phyloP scores from a whole-genome alignment of 1,284 basidiomycete genomes.

The Papiliotrema terrestris region DNA sequence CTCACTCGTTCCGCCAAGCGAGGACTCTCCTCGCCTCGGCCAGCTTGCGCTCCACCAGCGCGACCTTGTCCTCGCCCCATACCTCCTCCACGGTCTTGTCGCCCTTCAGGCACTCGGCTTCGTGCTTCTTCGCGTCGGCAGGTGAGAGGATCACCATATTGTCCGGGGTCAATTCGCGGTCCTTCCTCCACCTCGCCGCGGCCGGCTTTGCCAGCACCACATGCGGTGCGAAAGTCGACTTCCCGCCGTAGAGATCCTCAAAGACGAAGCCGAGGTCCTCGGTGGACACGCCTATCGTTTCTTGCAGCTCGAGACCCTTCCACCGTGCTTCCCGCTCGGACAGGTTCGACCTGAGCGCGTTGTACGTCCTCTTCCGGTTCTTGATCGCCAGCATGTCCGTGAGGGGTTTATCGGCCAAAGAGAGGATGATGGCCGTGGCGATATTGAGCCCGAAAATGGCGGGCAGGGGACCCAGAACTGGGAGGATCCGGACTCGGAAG shows the following conservation, averaged over 20 bases:
- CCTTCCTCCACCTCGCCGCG: constrained; percentile 70
- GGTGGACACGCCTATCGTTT: constrained; percentile 64
- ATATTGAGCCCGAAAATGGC: constrained; percentile 84
- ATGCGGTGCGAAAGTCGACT: constrained; percentile 72
- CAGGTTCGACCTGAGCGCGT: constrained; percentile 72
- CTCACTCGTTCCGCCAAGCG: constrained; percentile 31
- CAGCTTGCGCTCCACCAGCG: constrained; percentile 53
- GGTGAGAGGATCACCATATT: constrained; percentile 79
- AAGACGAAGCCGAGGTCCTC: constrained; percentile 78
- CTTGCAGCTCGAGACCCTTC: constrained; percentile 15
- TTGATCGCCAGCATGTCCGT: constrained; percentile 77
- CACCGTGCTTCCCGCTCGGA: constrained; percentile 53
- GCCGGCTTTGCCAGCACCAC: constrained; percentile 57
- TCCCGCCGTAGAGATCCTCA: constrained; percentile 79
- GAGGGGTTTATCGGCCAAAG: constrained; percentile 76
- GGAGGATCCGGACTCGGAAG: constrained; percentile 64
- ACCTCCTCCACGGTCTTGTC: constrained; percentile 55
- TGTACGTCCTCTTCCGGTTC: constrained; percentile 76
- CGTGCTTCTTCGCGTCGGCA: constrained; percentile 67
- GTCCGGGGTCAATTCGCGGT: constrained; percentile 60
- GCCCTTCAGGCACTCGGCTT: constrained; percentile 54
- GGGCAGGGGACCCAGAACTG: constrained; percentile 61
- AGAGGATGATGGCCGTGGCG: constrained; percentile 80
- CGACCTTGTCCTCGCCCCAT: constrained; percentile 63
- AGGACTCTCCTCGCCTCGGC: constrained; percentile 54